These are phyloP conservation scores for Pseudocercospora ulei DNA, from an alignment of 2,329 filamentous ascomycete genomes.

Conservation along the genomic window DNA sequence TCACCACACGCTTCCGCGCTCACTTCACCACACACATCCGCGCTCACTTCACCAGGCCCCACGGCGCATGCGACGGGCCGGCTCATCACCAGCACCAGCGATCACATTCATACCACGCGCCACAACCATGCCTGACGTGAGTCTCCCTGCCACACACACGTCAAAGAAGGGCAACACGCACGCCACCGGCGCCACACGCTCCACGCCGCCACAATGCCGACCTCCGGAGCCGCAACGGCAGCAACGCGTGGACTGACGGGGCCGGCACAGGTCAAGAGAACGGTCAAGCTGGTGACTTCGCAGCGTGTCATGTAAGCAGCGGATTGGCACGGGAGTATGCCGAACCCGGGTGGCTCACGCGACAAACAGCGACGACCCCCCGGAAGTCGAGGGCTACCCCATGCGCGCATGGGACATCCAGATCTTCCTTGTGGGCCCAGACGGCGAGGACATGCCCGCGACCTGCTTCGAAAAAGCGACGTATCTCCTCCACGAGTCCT, in stretches of 20 bases:
- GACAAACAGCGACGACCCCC: slow-evolving; percentile 58
- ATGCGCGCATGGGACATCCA: slow-evolving; percentile 88
- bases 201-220: neutral
- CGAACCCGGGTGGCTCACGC: slow-evolving; percentile 14
- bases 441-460: slow-evolving; percentile 72
- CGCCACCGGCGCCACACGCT: neutral
- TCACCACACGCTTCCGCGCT: no score
- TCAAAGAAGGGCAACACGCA: neutral
- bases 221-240: slow-evolving; percentile 12
- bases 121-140: slow-evolving; percentile 35
- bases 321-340: slow-evolving; percentile 5
- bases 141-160: slow-evolving; percentile 13
- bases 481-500: slow-evolving; percentile 90
- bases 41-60: slow-evolving; percentile 16
- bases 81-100: slow-evolving; percentile 12
- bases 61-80: slow-evolving; percentile 19
- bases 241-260: slow-evolving; percentile 12
- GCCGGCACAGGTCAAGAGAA: slow-evolving; percentile 52
- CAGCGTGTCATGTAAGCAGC: slow-evolving; percentile 70
- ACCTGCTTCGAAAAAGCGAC: slow-evolving; percentile 83
- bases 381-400: slow-evolving; percentile 75
- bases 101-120: slow-evolving; percentile 9
- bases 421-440: slow-evolving; percentile 72
- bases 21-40: no score
- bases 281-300: slow-evolving; percentile 85